A percentile compares a stretch with the other conserved stretches of the same genome.
Conservation (phyloP, 345 rosid species). For the Eucalyptus cloeziana region DNA sequence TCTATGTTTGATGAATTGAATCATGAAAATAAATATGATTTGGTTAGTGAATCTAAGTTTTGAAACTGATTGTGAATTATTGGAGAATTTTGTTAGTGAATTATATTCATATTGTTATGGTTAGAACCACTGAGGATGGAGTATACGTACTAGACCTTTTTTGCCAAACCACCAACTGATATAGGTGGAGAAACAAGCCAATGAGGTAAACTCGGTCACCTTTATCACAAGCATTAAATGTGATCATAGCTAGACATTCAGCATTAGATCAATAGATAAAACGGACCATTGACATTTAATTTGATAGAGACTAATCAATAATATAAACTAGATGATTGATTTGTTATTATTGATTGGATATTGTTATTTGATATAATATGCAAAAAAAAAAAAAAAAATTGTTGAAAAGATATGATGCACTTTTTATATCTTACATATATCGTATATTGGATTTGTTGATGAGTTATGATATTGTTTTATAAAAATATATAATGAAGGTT, state of each 20-base stretch:
- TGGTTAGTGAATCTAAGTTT: not conserved
- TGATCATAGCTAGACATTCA: too few species aligned
- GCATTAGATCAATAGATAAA: not conserved
- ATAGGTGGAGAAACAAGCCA: not conserved
- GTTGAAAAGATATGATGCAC: not conserved
- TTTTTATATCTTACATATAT: too few species aligned
- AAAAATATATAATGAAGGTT: too few species aligned
- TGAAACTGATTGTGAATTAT: not conserved
- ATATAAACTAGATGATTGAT: too few species aligned
- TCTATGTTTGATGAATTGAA: not conserved
- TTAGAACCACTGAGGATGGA: not conserved
- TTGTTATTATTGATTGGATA: not conserved
- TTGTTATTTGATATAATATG: not conserved
- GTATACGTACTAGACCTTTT: not conserved
- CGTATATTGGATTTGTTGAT: too few species aligned
- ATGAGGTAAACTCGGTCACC: not conserved
- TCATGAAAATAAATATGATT: not conserved
- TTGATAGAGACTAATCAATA: not conserved
- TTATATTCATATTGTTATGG: not conserved
- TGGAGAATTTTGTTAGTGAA: not conserved
- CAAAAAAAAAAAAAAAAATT: accelerated
- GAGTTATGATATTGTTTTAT: not conserved
- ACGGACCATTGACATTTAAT: not conserved
- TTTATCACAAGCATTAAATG: not conserved
- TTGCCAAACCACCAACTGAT: not conserved